A percentile compares a stretch with the other conserved stretches of the same genome.
phyloP scores from a whole-genome alignment of 257 asterid genomes.

The Lycium barbarum region DNA sequence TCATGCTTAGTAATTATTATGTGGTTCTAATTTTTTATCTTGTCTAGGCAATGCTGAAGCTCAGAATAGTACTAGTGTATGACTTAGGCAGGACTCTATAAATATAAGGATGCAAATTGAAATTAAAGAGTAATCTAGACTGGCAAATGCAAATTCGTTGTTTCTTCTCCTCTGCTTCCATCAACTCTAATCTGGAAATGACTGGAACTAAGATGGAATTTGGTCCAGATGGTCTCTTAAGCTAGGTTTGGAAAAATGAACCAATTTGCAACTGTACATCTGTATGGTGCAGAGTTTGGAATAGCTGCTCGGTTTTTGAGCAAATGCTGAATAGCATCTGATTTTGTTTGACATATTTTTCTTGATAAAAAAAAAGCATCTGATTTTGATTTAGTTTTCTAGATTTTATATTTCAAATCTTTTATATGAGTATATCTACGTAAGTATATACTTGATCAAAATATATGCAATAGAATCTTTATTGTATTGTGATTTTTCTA shows the following conservation, averaged over 20 bases:
- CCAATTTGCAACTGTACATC: slow-evolving; percentile 18
- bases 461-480: not conserved
- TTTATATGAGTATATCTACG: no score
- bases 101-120: not conserved
- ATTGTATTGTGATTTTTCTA: slow-evolving; percentile 5
- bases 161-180: not conserved
- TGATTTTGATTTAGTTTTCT: not conserved
- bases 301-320: not conserved
- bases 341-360: not conserved
- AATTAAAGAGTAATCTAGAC: not conserved
- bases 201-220: not conserved
- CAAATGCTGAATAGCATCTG: not conserved
- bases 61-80: not conserved
- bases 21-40: slow-evolving; percentile 10
- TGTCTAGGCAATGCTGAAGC: not conserved
- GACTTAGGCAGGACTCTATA: not conserved
- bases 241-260: not conserved
- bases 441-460: not conserved
- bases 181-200: not conserved
- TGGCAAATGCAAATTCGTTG: slow-evolving; percentile 4
- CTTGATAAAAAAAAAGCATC: no score
- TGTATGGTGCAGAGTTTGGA: not conserved
- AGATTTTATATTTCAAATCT: not conserved
- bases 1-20: not conserved
- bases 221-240: not conserved